Percentiles rank a stretch among this genome's conserved stretches.
Evolutionary conservation across 768 basidiomycete genomes (phyloP).

Genomic region (Russula brevipes): DNA sequence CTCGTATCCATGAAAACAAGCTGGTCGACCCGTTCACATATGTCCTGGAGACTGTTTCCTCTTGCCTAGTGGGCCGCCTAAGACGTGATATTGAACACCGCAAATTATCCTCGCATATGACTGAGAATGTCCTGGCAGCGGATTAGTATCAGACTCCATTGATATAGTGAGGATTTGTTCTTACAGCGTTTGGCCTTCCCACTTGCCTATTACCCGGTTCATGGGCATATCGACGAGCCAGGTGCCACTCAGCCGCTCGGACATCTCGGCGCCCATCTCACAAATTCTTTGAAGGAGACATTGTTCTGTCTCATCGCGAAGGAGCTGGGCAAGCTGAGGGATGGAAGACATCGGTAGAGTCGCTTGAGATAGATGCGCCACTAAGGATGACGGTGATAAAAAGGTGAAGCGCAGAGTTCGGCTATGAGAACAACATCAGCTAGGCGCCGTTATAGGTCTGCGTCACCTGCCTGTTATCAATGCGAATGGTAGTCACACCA

Average conservation of each 20-base stretch:
- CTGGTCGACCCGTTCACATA: slow-evolving; percentile 8
- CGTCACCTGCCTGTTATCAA: slow-evolving; percentile 54
- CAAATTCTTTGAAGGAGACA: slow-evolving; percentile 66
- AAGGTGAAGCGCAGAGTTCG: slow-evolving; percentile 74
- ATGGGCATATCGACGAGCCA: slow-evolving; percentile 77
- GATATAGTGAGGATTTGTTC: slow-evolving; percentile 31
- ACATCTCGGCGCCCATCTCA: slow-evolving; percentile 54
- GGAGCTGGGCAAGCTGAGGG: slow-evolving; percentile 66
- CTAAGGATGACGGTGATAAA: slow-evolving; percentile 65
- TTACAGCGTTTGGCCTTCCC: slow-evolving; percentile 75
- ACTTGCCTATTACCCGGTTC: slow-evolving; percentile 60
- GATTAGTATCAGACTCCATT: neutral
- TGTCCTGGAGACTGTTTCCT: slow-evolving; percentile 10
- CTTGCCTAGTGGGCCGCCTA: slow-evolving; percentile 1
- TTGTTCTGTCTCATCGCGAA: slow-evolving; percentile 71
- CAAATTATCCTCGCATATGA: slow-evolving; percentile 10
- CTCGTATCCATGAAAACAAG: slow-evolving; percentile 21
- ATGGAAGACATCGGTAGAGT: slow-evolving; percentile 69
- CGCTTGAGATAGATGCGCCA: slow-evolving; percentile 76
- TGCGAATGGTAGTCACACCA: slow-evolving; percentile 68
- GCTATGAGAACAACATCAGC: slow-evolving; percentile 34
- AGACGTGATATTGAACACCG: slow-evolving; percentile 19
- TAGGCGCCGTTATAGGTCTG: neutral
- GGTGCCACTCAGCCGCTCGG: slow-evolving; percentile 47
- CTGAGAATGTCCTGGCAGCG: slow-evolving; percentile 10